phyloP scores from a whole-genome alignment of 345 rosid species.

The Eucalyptus pumila region DNA sequence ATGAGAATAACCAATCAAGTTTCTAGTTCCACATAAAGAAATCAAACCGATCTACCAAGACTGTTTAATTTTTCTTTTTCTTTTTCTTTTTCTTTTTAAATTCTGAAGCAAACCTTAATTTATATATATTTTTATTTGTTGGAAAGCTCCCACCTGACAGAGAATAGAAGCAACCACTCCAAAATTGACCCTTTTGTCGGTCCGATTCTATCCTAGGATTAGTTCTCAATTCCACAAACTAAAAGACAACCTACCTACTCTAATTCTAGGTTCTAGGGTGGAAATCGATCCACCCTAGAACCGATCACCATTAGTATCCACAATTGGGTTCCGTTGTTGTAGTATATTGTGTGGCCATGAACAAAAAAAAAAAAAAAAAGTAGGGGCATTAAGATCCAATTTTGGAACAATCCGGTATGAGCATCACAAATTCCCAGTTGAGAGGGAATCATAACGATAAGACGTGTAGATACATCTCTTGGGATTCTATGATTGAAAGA shows the following conservation, averaged over 20 bases:
- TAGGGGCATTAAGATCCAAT: background rate
- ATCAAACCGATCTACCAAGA: accelerated
- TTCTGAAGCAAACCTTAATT: background rate
- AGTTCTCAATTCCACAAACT: background rate
- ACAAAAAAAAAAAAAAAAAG: background rate
- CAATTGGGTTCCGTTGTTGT: background rate
- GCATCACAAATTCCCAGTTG: background rate
- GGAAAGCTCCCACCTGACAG: background rate
- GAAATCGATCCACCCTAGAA: background rate
- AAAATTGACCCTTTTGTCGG: background rate
- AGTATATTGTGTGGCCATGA: background rate
- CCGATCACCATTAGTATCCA: background rate
- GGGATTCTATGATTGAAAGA: background rate
- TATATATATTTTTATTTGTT: accelerated
- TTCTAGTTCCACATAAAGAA: no score
- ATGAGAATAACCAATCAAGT: no score
- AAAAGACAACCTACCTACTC: background rate
- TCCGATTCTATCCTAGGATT: accelerated
- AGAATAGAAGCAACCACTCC: background rate
- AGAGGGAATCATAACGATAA: background rate
- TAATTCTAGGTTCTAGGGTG: background rate
- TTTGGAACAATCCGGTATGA: background rate
- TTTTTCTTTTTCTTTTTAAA: no score
- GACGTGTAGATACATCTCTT: background rate
- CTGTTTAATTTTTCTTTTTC: no score